Evolutionary conservation across 129 eudicot genomes (phyloP).

Genomic region (Flaveria brownii): DNA sequence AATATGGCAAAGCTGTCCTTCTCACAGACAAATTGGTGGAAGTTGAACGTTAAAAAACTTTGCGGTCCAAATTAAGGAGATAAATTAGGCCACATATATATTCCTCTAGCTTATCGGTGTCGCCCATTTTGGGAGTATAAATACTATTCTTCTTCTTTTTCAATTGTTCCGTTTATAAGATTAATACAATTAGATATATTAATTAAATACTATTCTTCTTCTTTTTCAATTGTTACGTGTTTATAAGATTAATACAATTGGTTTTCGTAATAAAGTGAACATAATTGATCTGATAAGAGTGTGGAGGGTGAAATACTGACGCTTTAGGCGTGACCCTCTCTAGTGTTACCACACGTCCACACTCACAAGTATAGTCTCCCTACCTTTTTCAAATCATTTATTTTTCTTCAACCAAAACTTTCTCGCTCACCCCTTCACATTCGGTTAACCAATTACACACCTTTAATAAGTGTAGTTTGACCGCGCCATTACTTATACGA

Average conservation of each 20-base stretch:
- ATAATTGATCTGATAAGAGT: no score
- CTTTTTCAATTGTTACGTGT: neutral
- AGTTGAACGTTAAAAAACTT: constrained; percentile 35
- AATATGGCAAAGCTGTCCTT: constrained; percentile 32
- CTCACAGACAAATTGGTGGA: constrained; percentile 38
- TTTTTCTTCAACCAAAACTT: no score
- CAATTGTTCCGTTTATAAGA: neutral
- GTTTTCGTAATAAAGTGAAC: neutral
- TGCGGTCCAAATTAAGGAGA: constrained; percentile 32
- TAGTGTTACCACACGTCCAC: no score
- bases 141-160: neutral
- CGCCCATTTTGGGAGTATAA: constrained; percentile 39
- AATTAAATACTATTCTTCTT: neutral
- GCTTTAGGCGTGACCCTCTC: no score
- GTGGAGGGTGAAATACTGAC: no score
- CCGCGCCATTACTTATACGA: no score
- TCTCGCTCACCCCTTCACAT: no score
- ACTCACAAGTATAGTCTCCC: no score
- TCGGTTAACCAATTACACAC: no score
- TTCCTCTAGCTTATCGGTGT: constrained; percentile 23
- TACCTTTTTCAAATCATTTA: no score
- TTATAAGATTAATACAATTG: neutral
- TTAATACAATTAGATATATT: neutral
- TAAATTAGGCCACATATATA: constrained; percentile 26
- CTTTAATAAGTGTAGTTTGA: no score